A percentile compares a stretch with the other conserved stretches of the same genome.
Evolutionary conservation across 352 stramenopile species (phyloP).

Genomic region (Globisporangium iwayamae): DNA sequence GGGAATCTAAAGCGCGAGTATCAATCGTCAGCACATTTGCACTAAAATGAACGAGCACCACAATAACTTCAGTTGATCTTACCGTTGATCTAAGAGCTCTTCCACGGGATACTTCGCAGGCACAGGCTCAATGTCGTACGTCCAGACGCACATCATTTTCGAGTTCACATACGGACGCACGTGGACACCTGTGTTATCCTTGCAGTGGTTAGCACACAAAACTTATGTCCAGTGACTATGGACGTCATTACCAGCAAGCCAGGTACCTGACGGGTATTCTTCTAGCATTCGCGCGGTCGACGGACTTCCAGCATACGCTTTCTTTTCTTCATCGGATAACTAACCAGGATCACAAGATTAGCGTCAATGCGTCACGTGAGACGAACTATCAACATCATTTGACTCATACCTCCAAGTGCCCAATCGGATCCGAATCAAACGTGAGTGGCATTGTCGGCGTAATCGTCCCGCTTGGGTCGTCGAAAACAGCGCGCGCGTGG

Average conservation of each 20-base stretch:
- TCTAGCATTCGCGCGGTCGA: constrained; percentile 41
- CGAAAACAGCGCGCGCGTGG: constrained; percentile 62
- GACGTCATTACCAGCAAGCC: too few relatives aligned
- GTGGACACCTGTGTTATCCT: constrained; percentile 40
- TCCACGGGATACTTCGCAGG: constrained; percentile 59
- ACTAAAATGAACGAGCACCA: neutral
- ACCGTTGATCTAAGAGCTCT: constrained; percentile 57
- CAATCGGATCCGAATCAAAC: constrained; percentile 71
- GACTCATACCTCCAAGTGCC: constrained; percentile 42
- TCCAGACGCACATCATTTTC: constrained; percentile 78
- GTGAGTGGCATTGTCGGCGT: constrained; percentile 57
- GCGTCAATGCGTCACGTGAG: neutral
- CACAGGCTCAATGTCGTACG: constrained; percentile 68
- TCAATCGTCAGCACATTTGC: neutral
- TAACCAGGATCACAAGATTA: constrained; percentile 10
- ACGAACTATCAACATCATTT: neutral
- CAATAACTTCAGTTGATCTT: neutral
- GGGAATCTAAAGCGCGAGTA: constrained; percentile 37
- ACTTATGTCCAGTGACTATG: too few relatives aligned
- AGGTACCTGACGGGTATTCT: constrained; percentile 45
- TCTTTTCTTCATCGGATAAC: constrained; percentile 53
- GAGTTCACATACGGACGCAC: constrained; percentile 54
- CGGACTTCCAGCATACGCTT: constrained; percentile 33
- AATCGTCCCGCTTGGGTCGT: constrained; percentile 55
- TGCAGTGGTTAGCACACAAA: neutral